Percentiles rank a stretch among this genome's conserved stretches.
Conservation (phyloP, 345 rosid species). For the Eucalyptus guilfoylei region DNA sequence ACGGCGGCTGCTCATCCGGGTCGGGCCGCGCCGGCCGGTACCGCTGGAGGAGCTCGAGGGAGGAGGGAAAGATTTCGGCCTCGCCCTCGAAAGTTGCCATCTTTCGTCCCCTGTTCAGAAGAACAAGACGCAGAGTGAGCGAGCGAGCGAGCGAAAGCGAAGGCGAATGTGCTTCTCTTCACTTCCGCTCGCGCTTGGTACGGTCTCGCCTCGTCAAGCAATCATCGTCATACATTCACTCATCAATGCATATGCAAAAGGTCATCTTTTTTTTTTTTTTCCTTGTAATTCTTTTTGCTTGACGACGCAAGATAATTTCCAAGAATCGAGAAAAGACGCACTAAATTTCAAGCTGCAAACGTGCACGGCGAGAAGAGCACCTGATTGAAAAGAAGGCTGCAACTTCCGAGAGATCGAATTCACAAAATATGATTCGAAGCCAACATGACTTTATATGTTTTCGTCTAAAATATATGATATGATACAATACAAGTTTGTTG, state of each 20-base stretch:
- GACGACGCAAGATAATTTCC: not conserved
- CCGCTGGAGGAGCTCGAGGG: not conserved
- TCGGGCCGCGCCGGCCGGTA: not conserved
- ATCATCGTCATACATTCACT: not conserved
- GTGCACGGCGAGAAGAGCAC: not conserved
- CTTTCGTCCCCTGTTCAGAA: not conserved
- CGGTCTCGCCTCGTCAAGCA: not conserved
- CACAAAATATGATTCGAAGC: not conserved
- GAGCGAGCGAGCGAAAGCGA: not conserved
- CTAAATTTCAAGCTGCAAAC: not conserved
- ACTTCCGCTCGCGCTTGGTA: not conserved
- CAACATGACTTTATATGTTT: not conserved
- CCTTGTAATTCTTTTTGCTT: not conserved
- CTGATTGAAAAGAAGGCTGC: not conserved
- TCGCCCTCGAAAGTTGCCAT: not conserved
- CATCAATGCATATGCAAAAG: not conserved
- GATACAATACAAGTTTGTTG: not conserved
- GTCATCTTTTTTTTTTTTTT: not conserved
- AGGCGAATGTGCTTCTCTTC: not conserved
- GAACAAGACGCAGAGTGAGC: not conserved
- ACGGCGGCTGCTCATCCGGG: not conserved
- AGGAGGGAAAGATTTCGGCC: not conserved
- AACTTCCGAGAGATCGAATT: not conserved
- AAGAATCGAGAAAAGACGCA: not conserved
- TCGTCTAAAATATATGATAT: not conserved